Evolutionary conservation across 2,329 filamentous ascomycete genomes (phyloP), one percentile per base, ranked within the genome.

Genomic region (Diaporthe ampelina): DNA sequence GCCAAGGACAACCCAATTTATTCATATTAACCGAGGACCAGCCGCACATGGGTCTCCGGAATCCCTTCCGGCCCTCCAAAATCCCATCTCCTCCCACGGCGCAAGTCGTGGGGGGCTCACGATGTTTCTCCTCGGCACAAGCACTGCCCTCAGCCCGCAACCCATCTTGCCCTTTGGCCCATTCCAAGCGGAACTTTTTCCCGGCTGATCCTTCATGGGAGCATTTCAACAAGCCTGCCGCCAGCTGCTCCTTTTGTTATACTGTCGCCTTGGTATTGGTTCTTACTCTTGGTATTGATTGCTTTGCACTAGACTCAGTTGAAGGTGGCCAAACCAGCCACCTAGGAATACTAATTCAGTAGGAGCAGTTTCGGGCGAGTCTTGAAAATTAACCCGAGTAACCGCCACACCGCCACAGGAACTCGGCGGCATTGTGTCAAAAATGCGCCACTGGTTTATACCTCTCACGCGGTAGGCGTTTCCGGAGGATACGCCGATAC

Each of bases 1-100:
- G 63, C 63, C 63, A 67, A 52, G 63, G 48, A 8, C 1, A 6
- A 37, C 29, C 45, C 29, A 67, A 52, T 67, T 52, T 67, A 67
- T 67, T 67, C 43, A 24, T 67, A 67, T 67, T 67, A 67, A 67
- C 63, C 63, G 48, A 40, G 63, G 37, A 40, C 48, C 63, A 32
- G 45, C 32, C 48, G 48, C 63, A 40, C 63, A 40, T 67, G 29
- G 63, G 63, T 54, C 29, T 52, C 32, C 63, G 63, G 63, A 68
- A 54, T 24, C 63, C 48, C 21, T 68, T 40, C 63, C 63, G 48
- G 6, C n/a, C 63, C 48, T 54, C n/a, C 21, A 40, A 19, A 24
- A 24, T 37, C 26, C n/a, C 48, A 32, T 26, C 45, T 48, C 35
- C 17, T 32, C 43, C 32, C 19, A n/a, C 29, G 26, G 61, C 48